Conservation (phyloP, 1,284 basidiomycete species). For the Sporisorium iseilematis-ciliati region DNA sequence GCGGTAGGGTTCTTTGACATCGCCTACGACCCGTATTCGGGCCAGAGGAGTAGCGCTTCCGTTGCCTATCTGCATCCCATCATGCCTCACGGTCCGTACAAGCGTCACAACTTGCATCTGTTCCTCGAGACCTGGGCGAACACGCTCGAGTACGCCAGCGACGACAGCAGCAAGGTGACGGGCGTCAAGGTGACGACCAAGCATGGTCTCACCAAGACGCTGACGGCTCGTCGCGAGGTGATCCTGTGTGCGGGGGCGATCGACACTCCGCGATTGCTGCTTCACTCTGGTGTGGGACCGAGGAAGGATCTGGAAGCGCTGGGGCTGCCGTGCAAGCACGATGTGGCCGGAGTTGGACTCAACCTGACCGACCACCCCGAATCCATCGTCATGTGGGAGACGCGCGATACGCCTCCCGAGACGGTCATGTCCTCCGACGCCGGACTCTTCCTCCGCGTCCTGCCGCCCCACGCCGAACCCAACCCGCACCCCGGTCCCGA, state of each 20-base stretch:
- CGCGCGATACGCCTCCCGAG: slow-evolving; percentile 66
- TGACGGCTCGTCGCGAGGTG: slow-evolving; percentile 65
- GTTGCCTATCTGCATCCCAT: slow-evolving; percentile 70
- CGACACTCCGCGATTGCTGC: slow-evolving; percentile 73
- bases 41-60: slow-evolving; percentile 65
- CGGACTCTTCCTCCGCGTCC: slow-evolving; percentile 67
- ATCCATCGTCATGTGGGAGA: slow-evolving; percentile 69
- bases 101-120: slow-evolving; percentile 68
- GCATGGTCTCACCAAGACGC: slow-evolving; percentile 58
- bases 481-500: slow-evolving; percentile 65
- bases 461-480: slow-evolving; percentile 58
- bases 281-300: slow-evolving; percentile 74
- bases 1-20: slow-evolving; percentile 70
- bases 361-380: slow-evolving; percentile 74
- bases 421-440: slow-evolving; percentile 70
- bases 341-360: slow-evolving; percentile 73
- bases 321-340: slow-evolving; percentile 71
- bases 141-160: slow-evolving; percentile 49
- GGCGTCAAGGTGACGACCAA: slow-evolving; percentile 62
- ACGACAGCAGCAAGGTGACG: slow-evolving; percentile 51
- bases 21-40: slow-evolving; percentile 69
- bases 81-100: slow-evolving; percentile 66
- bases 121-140: slow-evolving; percentile 70
- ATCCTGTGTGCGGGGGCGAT: slow-evolving; percentile 70
- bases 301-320: slow-evolving; percentile 71